A percentile compares a stretch with the other conserved stretches of the same genome.
Conservation (phyloP, 371 early-diverging fungal species). For the Choanephora cucurbitarum region DNA sequence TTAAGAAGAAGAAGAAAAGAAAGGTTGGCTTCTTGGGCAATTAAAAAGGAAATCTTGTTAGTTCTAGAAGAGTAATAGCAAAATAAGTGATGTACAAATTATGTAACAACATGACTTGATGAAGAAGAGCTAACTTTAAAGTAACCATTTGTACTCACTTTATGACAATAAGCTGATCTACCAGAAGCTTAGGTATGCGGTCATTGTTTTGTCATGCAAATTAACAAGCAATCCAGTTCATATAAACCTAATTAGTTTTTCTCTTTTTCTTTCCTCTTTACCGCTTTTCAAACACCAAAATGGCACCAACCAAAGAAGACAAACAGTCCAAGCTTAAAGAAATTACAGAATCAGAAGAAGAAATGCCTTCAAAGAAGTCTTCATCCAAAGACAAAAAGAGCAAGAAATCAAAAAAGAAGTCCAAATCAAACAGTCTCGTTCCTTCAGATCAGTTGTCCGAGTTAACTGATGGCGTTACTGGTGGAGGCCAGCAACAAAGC, state of each 20-base stretch:
- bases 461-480: slow-evolving; percentile 9
- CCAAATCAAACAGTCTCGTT: slow-evolving; percentile 18
- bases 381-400: slow-evolving; percentile 14
- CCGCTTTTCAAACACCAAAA: not conserved
- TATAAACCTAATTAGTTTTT: slow-evolving; percentile 7
- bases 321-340: slow-evolving; percentile 11
- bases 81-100: slow-evolving; percentile 1
- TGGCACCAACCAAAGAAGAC: slow-evolving; percentile 26
- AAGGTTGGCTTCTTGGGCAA: not conserved
- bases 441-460: slow-evolving; percentile 8
- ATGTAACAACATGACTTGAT: not conserved
- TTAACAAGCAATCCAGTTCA: not conserved
- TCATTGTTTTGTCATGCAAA: slow-evolving; percentile 19
- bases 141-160: too few species aligned
- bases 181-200: not conserved
- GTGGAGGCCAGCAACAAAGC: slow-evolving; percentile 6
- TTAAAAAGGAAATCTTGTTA: not conserved
- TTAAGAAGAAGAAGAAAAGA: not conserved
- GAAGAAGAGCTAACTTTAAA: not conserved
- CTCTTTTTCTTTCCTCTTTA: slow-evolving; percentile 2
- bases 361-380: slow-evolving; percentile 16
- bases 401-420: slow-evolving; percentile 25
- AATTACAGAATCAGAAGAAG: slow-evolving; percentile 13
- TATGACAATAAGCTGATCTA: not conserved
- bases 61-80: not conserved